phyloP scores from a whole-genome alignment of 2,329 filamentous ascomycete species.

The Hypomyces rosellus region DNA sequence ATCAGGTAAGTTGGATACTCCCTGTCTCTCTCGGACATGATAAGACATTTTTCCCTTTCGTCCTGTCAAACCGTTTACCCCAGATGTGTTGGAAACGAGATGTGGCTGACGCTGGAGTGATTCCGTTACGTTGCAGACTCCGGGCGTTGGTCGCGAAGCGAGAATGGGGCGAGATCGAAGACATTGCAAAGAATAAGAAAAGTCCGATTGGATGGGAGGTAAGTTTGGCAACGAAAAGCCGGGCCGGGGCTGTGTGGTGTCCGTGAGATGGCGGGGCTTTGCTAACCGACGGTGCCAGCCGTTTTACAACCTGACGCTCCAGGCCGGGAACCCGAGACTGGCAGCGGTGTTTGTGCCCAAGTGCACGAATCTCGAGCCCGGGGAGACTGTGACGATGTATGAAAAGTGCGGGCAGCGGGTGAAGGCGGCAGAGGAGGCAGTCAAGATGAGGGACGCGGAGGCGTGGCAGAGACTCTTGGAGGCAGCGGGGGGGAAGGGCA shows the following conservation, averaged over 20 bases:
- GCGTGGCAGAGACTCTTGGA: constrained; percentile 67
- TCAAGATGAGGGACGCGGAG: constrained; percentile 71
- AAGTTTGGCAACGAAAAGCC: constrained; percentile 27
- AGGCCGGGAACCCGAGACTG: constrained; percentile 83
- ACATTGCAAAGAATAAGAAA: constrained; percentile 70
- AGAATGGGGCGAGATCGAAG: constrained; percentile 89
- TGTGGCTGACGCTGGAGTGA: background rate
- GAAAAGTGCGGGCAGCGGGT: constrained; percentile 87
- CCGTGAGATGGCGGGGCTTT: no score
- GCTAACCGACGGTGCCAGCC: constrained; percentile 44
- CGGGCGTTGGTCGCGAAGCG: constrained; percentile 83
- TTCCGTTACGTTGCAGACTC: constrained; percentile 44
- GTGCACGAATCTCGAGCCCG: constrained; percentile 63
- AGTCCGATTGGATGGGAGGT: constrained; percentile 96
- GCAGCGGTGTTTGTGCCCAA: constrained; percentile 83
- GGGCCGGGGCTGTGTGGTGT: background rate
- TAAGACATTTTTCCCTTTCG: no score
- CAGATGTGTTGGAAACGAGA: no score
- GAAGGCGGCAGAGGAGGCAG: constrained; percentile 86
- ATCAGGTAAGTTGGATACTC: constrained; percentile 43
- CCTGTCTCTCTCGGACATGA: background rate
- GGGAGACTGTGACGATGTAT: constrained; percentile 83
- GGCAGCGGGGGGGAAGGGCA: constrained; percentile 65
- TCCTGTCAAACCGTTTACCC: no score
- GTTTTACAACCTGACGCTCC: constrained; percentile 84